Conservation (phyloP, 108 stramenopile genomes). For the Nannochloropsis gaditana region DNA sequence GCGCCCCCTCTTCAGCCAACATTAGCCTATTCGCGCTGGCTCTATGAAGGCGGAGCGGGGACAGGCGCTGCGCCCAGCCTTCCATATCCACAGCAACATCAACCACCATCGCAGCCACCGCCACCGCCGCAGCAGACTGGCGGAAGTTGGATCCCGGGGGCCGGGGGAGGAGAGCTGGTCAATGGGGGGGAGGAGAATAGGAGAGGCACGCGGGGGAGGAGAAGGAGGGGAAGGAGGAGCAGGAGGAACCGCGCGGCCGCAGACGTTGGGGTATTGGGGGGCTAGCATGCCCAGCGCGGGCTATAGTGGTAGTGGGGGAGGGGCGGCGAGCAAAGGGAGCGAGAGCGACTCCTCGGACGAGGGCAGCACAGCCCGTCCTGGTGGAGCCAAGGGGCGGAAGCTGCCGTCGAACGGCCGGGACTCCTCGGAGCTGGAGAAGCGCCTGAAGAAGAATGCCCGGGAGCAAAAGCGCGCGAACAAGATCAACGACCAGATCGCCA, state of each 20-base stretch:
- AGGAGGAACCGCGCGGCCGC: not conserved
- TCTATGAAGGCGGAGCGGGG: no score
- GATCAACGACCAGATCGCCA: not conserved
- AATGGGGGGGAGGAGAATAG: not conserved
- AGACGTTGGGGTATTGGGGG: not conserved
- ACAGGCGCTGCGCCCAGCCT: no score
- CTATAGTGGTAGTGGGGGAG: not conserved
- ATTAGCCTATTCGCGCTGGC: no score
- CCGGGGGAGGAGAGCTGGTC: not conserved
- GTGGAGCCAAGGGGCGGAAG: not conserved
- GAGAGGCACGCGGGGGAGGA: not conserved
- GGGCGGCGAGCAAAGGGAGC: not conserved
- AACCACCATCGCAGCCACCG: no score
- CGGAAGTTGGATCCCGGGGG: not conserved
- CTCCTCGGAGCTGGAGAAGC: not conserved
- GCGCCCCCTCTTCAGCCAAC: no score
- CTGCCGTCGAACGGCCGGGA: not conserved
- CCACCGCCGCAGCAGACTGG: no score
- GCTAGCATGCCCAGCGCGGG: not conserved
- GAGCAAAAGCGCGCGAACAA: slow-evolving; percentile 1
- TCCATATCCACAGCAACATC: no score
- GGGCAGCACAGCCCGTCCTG: not conserved
- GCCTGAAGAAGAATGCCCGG: slow-evolving; percentile 1
- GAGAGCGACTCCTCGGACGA: not conserved
- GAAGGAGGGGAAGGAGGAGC: not conserved